Base-by-base conservation (phyloP, 441 rosid genomes). In the Eutrema salsugineum region DNA sequence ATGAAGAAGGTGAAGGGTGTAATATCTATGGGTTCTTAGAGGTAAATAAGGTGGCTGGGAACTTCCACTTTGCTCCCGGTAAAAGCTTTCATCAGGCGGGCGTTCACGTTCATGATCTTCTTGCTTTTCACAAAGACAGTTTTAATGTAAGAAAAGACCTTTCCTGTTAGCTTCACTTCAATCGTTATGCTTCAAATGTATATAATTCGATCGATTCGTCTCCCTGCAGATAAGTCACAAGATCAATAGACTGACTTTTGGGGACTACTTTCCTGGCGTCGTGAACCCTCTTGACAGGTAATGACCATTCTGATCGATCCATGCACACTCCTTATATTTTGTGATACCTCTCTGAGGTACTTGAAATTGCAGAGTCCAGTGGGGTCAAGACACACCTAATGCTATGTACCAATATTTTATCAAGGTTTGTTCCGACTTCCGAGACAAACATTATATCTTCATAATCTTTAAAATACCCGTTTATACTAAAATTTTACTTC, bases 1-100 rank as follows among this genome's bases (percentile, higher is more conserved):
- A 92, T 71, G 98, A 94, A 82, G 97, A 89, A 79, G 99, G 99
- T 36, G 98, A 94, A 85, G 99, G 98, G 40, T 92, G 99, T 82
- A 92, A 90, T 79, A 75, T 92, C 43, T 90, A 92, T 80, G 98
- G 98, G 44, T 92, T 89, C 80, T 81, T 94, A 77, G 98, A 90
- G 80, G 97, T 92, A 59, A 94, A 92, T 67, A 94, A 92, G 80
- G 98, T 94, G 51, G 99, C 99, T 17, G 99, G 98, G 24, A 92
- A 94, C 78, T 94, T 92, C 75, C 97, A 94, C 78, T 94, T 94
- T 85, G 97, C 99, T 64, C 98, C 98, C 67, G 99, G 98, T 70
- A 92, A 94, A 83, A 94, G 98, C 86, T 90, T 94, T 83, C 97
- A 90, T 72, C 98, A 92, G 75, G 82, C 94, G 35, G 86, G 86